Percentiles rank a stretch among this genome's conserved stretches.
Evolutionary conservation across 2,329 filamentous ascomycete genomes (phyloP).

Genomic region (Colletotrichum paranaense): DNA sequence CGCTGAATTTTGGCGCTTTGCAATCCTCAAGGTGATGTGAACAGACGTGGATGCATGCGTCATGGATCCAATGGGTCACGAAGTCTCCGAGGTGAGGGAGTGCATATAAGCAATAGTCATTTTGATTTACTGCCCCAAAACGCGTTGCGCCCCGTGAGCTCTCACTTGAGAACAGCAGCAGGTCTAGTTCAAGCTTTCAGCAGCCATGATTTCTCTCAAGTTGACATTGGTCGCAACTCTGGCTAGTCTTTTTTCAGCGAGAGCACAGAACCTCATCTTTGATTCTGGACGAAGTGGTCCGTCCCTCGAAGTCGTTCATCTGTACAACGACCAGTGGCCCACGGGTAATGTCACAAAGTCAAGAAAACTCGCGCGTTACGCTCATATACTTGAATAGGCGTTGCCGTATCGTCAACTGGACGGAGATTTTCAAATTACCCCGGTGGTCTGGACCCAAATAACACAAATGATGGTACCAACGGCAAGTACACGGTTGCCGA

Average conservation of each 20-base stretch:
- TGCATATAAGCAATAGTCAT: background rate
- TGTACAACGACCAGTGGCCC: constrained; percentile 11
- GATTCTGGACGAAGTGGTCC: constrained; percentile 4
- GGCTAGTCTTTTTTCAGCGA: background rate
- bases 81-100: background rate
- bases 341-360: background rate
- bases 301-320: constrained; percentile 4
- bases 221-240: background rate
- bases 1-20: background rate
- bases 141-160: no score
- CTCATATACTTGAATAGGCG: background rate
- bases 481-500: constrained; percentile 11
- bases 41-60: background rate
- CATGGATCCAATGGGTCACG: background rate
- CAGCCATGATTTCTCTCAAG: no score
- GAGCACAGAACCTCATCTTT: background rate
- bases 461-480: constrained; percentile 8
- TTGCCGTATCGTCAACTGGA: constrained; percentile 10
- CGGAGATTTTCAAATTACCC: constrained; percentile 9
- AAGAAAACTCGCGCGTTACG: background rate
- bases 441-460: constrained; percentile 10
- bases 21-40: background rate
- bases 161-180: no score
- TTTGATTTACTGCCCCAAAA: no score
- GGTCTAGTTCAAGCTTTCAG: background rate